phyloP scores from a whole-genome alignment of 805 yeast genomes.

The Candida nanaspora region DNA sequence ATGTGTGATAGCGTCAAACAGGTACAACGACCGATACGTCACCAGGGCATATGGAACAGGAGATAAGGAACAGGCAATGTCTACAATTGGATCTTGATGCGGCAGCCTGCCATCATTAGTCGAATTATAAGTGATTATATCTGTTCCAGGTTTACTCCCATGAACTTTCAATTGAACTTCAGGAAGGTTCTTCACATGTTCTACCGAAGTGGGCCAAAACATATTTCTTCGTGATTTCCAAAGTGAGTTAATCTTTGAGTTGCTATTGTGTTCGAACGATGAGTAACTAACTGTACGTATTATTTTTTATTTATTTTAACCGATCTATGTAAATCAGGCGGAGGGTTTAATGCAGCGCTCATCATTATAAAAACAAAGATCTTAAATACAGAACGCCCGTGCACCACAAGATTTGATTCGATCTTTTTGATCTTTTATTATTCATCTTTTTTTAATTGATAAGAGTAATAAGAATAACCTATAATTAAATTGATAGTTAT shows the following conservation, averaged over 20 bases:
- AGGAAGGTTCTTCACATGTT: slow-evolving; percentile 18
- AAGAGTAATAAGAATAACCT: not conserved
- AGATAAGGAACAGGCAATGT: slow-evolving; percentile 18
- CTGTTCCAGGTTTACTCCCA: not conserved
- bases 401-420: too few species aligned
- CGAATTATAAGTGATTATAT: not conserved
- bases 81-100: slow-evolving; percentile 28
- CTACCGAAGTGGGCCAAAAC: slow-evolving; percentile 26
- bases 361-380: too few species aligned
- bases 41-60: slow-evolving; percentile 25
- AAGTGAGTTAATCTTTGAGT: too few species aligned
- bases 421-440: too few species aligned
- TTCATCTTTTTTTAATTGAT: too few species aligned
- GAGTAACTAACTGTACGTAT: too few species aligned
- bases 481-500: not conserved
- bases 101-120: slow-evolving; percentile 12
- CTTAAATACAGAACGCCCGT: too few species aligned
- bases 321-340: too few species aligned
- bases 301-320: too few species aligned
- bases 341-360: too few species aligned
- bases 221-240: too few species aligned
- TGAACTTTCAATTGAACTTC: slow-evolving; percentile 9
- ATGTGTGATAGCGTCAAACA: slow-evolving; percentile 34
- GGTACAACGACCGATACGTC: slow-evolving; percentile 30
- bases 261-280: too few species aligned